Conservation (phyloP, 805 yeast genomes). For the Kodamaea fukazawae region DNA sequence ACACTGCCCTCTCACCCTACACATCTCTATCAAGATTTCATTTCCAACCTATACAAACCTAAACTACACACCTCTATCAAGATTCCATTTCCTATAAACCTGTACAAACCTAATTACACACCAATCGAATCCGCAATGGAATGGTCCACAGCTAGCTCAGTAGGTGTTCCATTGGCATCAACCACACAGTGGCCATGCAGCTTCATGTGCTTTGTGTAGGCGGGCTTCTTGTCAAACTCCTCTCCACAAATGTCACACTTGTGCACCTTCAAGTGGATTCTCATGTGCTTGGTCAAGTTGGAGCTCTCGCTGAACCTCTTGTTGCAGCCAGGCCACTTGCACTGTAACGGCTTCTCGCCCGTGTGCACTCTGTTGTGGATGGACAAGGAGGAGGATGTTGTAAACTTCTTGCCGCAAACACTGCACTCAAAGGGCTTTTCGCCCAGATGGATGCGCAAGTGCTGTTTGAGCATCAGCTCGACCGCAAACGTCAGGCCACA, state of each 20-base stretch:
- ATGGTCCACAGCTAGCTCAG: too few species aligned
- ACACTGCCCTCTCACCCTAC: too few species aligned
- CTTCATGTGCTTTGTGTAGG: constrained; percentile 39
- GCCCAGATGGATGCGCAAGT: constrained; percentile 80
- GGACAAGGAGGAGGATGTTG: constrained; percentile 77
- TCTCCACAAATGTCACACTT: constrained; percentile 53
- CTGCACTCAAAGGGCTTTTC: constrained; percentile 82
- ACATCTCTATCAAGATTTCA: too few species aligned
- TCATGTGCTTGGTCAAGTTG: constrained; percentile 84
- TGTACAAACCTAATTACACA: too few species aligned
- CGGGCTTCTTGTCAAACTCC: constrained; percentile 47
- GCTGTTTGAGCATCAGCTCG: constrained; percentile 75
- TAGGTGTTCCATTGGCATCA: too few species aligned
- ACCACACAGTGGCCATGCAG: too few species aligned
- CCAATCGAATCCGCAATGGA: too few species aligned
- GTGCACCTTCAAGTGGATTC: constrained; percentile 59
- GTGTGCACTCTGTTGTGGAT: constrained; percentile 86
- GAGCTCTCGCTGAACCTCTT: constrained; percentile 87
- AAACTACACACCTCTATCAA: too few species aligned
- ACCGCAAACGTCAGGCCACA: constrained; percentile 77
- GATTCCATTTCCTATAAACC: too few species aligned
- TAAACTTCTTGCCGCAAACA: constrained; percentile 72
- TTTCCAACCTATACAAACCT: too few species aligned
- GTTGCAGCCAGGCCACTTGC: constrained; percentile 78
- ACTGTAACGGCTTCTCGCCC: constrained; percentile 82